Evolutionary conservation across 345 rosid genomes (phyloP), one percentile per base, ranked within the genome.

Genomic region (Atalantia buxifolia): DNA sequence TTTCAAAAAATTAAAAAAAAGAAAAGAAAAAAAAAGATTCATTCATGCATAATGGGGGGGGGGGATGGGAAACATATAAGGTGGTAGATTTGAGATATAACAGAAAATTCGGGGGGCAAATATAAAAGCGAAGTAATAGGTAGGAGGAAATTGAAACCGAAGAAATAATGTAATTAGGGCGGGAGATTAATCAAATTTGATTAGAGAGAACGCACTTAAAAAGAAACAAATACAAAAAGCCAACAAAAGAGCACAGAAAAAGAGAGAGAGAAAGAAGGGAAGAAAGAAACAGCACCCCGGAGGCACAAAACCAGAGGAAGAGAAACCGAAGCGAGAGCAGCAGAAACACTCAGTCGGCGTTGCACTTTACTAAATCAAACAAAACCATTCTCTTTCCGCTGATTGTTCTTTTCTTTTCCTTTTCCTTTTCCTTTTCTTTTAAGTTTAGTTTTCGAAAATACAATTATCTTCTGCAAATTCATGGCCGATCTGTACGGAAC

Each of bases 401-500:
- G 10, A 57, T 56, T 56, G 22, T 80, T 66, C 79, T 27, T 10
- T n/a, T 7, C 75, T 69, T 2, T 12, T 45, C 36, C 35, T 33
- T 35, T 0, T 35, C 7, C 14, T 64, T 12, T 36, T 40, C 50
- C 56, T 73, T 62, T 65, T 18, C 53, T 40, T 42, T 36, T 8
- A 27, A 21, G 68, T 55, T 64, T 5, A 45, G 50, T 13, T 8
- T 62, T 19, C 9, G 1, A 9, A 1, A 45, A 21, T 66, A 7
- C 27, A 33, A 25, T 45, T 50, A 24, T 69, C 55, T 6, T 53
- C 81, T 22, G 65, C 42, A 14, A 31, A 35, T 74, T 77, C 64
- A 88, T 90, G 93, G 93, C 88, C 82, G 84, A 90, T 88, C 89
- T 88, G 80, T 87, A 90, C 83, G 90, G 86, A 71, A 57, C 77